Conservation (phyloP, 78 protist genomes). For the Creolimax fragrantissima region DNA sequence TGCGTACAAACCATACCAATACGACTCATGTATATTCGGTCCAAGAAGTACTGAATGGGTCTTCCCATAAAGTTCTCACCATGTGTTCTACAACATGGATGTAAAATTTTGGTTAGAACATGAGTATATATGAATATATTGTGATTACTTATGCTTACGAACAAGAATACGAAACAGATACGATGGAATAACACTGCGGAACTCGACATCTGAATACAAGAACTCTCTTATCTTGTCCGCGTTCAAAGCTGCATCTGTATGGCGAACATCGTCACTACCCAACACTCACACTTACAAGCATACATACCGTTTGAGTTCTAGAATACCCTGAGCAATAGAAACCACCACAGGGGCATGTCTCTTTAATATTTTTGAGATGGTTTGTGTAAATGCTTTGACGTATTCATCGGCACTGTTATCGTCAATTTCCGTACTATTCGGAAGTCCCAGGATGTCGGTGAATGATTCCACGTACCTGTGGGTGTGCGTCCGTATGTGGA, state of each 20-base stretch:
- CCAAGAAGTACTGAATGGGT: conserved; percentile 26
- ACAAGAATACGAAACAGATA: too few relatives aligned
- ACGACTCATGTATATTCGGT: conserved; percentile 36
- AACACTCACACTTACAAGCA: not conserved
- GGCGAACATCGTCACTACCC: too few relatives aligned
- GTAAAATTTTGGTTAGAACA: too few relatives aligned
- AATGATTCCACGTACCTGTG: not conserved
- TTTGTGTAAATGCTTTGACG: not conserved
- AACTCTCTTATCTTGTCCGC: too few relatives aligned
- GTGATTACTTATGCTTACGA: too few relatives aligned
- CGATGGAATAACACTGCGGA: too few relatives aligned
- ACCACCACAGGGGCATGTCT: conserved; percentile 31
- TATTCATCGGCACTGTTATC: conserved; percentile 3
- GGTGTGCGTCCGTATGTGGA: too few relatives aligned
- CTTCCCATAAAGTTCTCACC: not conserved
- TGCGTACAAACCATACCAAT: too few relatives aligned
- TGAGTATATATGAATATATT: too few relatives aligned
- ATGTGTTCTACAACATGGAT: not conserved
- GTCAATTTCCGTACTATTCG: too few relatives aligned
- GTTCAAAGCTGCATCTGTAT: too few relatives aligned
- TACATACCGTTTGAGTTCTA: conserved; percentile 12
- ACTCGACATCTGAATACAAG: too few relatives aligned
- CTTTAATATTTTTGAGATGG: not conserved
- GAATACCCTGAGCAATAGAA: conserved; percentile 39
- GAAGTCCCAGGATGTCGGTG: not conserved